Percentiles rank a stretch among this genome's conserved stretches.
Evolutionary conservation across 345 rosid species (phyloP).

Genomic region (Linum lewisii): DNA sequence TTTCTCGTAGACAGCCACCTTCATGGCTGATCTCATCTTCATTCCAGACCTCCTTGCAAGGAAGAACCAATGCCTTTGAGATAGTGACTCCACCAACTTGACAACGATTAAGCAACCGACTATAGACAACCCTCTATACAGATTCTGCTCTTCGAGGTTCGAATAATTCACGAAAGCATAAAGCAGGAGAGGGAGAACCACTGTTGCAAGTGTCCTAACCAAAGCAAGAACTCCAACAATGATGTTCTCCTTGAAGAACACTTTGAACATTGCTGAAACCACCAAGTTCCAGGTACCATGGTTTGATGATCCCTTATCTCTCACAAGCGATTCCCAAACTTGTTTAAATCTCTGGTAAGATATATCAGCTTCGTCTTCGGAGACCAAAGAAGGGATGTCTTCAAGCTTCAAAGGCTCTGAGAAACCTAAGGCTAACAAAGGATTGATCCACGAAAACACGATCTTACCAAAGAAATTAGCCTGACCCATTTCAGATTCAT

Average conservation of each 20-base stretch:
- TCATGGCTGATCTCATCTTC: slow-evolving; percentile 66
- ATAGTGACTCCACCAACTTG: slow-evolving; percentile 54
- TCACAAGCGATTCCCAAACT: slow-evolving; percentile 35
- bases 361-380: slow-evolving; percentile 44
- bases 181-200: slow-evolving; percentile 49
- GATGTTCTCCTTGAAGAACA: slow-evolving; percentile 48
- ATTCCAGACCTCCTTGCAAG: slow-evolving; percentile 54
- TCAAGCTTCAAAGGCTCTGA: slow-evolving; percentile 40
- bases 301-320: slow-evolving; percentile 16
- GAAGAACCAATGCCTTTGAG: slow-evolving; percentile 66
- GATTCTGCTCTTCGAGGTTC: slow-evolving; percentile 26
- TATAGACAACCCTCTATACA: slow-evolving; percentile 36
- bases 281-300: slow-evolving; percentile 30
- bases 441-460: slow-evolving; percentile 59
- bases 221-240: slow-evolving; percentile 36
- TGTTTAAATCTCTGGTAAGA: slow-evolving; percentile 44
- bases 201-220: slow-evolving; percentile 37
- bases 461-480: slow-evolving; percentile 41
- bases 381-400: slow-evolving; percentile 49
- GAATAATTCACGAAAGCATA: slow-evolving; percentile 53
- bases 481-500: slow-evolving; percentile 23
- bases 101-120: slow-evolving; percentile 37
- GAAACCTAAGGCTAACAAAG: slow-evolving; percentile 47
- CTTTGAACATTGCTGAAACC: slow-evolving; percentile 34
- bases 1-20: slow-evolving; percentile 56